Conservation (phyloP, 1,139 yeast species). For the Saccharomyces hybrid region DNA sequence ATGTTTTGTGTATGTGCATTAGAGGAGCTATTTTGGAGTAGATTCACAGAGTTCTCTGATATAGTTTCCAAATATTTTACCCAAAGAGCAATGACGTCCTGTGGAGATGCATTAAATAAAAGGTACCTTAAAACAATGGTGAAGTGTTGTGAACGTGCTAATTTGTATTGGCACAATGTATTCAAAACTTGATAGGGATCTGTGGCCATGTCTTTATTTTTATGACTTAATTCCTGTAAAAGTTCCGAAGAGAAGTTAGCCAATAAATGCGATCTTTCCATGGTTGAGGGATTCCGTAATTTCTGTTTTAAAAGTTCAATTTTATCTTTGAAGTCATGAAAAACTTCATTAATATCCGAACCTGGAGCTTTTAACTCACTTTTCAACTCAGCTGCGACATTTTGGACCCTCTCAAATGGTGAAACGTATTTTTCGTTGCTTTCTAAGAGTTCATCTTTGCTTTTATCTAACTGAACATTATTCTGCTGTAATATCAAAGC, state of each 20-base stretch:
- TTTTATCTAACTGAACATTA: not conserved
- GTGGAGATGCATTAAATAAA: slow-evolving; percentile 14
- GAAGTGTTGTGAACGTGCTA: slow-evolving; percentile 27
- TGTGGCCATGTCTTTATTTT: slow-evolving; percentile 9
- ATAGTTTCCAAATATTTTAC: slow-evolving; percentile 22
- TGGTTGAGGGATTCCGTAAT: not conserved
- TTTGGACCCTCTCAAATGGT: not conserved
- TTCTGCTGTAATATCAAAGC: not conserved
- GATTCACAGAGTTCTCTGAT: not conserved
- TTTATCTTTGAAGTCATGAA: not conserved
- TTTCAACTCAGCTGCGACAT: not conserved
- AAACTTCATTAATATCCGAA: not conserved
- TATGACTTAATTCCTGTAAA: slow-evolving; percentile 2
- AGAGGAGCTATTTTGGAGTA: not conserved
- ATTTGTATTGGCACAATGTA: slow-evolving; percentile 19
- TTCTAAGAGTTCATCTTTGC: not conserved
- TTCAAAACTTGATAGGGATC: slow-evolving; percentile 26
- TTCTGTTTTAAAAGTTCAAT: not conserved
- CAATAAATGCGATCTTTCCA: not conserved
- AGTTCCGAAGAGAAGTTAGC: not conserved
- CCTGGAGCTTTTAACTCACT: not conserved
- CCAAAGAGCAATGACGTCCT: slow-evolving; percentile 30
- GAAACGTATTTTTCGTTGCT: not conserved
- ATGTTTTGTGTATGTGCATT: slow-evolving; percentile 8
- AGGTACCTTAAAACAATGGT: slow-evolving; percentile 20